Evolutionary conservation across 225 moss, liverwort and hornwort species (phyloP).

Genomic region (Pseudisothecium myosuroides): DNA sequence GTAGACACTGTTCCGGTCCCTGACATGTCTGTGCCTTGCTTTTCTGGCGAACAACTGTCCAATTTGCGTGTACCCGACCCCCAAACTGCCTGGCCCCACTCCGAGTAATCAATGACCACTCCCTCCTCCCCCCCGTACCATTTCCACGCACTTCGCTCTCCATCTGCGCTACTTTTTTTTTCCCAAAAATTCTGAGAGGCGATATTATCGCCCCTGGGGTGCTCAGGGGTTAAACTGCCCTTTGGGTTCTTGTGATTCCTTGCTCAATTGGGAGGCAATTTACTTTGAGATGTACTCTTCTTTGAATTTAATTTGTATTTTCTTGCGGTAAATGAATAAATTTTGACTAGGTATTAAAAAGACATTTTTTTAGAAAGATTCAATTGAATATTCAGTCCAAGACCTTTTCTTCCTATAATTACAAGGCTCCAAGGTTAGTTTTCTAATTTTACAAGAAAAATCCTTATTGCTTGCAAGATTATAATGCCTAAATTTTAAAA

Average conservation of each 20-base stretch:
- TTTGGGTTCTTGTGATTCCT: background rate
- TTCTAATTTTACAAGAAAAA: background rate
- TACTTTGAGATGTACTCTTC: background rate
- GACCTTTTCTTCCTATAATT: background rate
- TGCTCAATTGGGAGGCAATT: background rate
- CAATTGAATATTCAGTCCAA: background rate
- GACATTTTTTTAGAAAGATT: background rate
- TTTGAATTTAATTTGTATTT: background rate
- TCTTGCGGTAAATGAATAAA: background rate
- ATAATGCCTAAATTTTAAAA: background rate
- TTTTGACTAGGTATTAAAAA: background rate
- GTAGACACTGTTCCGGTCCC: too few relatives aligned
- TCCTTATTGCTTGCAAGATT: background rate
- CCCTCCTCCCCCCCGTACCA: too few relatives aligned
- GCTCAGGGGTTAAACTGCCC: too few relatives aligned
- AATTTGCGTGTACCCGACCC: too few relatives aligned
- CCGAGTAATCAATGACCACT: too few relatives aligned
- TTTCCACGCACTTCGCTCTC: too few relatives aligned
- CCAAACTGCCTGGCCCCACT: too few relatives aligned
- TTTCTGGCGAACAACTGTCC: too few relatives aligned
- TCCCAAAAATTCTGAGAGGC: too few relatives aligned
- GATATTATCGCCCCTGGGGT: too few relatives aligned
- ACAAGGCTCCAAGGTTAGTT: accelerated
- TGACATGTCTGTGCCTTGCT: too few relatives aligned
- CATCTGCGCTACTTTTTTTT: too few relatives aligned